Base-by-base conservation (phyloP, 108 stramenopile genomes). In the Pseudonitzschia delicatissima region DNA sequence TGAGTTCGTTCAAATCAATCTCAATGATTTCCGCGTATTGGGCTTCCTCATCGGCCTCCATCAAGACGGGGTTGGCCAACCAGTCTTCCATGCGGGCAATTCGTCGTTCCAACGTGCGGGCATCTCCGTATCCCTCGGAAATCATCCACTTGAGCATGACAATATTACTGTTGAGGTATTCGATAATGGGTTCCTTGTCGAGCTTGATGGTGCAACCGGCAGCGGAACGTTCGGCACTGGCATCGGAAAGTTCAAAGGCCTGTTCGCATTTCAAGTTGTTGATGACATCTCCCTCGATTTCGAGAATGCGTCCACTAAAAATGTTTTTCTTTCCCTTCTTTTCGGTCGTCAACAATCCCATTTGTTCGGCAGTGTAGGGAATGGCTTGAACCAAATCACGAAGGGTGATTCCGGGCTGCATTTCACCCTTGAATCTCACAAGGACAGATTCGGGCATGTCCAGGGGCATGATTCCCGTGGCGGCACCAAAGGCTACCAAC, bases 121-220 rank as follows among this genome's bases (percentile, higher is more conserved):
- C 79, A 74, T 97, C 94, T 17, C 96, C 96, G 68, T 97, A 97
- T 55, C 96, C 96, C 79, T 97, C 94, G 21, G 85, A 65, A 79
- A 97, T 95, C 96, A 97, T 97, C 96, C 96, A 97, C 76, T 96
- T 94, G 68, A 97, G 90, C 90, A 97, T 92, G 73, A 93, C 92
- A 66, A 97, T 80, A 72, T 97, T 97, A 34, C 84, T 86, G 64
- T 88, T 76, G 42, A 97, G 66, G 74, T 97, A 97, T 69, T 97
- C 96, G 50, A 93, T 87, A 67, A 97, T 92, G 64, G 96, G 94
- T 73, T 94, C 96, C 78, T 93, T 81, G 87, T 93, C 75, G 53
- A 97, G 77, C 69, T 96, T 80, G 82, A 97, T 97, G 58, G 96
- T 93, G 75, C 96, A 97, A 42, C 96, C 96, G 28, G 96, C 96